Base-by-base conservation (phyloP, 2,329 filamentous ascomycete genomes). In the Alternaria solani region DNA sequence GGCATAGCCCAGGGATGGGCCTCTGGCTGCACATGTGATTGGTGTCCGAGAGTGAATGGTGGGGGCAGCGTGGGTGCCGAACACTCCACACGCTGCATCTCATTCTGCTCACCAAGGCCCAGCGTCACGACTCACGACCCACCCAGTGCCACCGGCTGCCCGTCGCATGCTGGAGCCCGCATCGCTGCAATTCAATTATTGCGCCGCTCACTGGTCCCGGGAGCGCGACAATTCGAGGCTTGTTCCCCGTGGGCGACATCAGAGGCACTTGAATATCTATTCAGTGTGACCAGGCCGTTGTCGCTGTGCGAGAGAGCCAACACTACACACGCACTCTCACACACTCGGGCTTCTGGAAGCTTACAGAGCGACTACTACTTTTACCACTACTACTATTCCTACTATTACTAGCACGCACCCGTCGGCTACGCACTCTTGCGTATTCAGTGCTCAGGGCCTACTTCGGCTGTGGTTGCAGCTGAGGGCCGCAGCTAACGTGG, bases 51-150 rank as follows among this genome's bases (percentile, higher is more conserved):
- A 32, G 58, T 41, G 51, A 30, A 42, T 42, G 53, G 64, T 67
- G 66, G 68, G 66, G 67, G 67, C 55, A 61, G 44, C 65, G 66
- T 68, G 67, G 68, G 65, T 55, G 63, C 67, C 65, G 65, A 64
- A 62, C 56, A 43, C 57, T 59, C 59, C 55, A 49, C 53, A 47
- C 47, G 25, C 48, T 51, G 51, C 64, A 64, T 61, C 64, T 63
- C 64, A 65, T 46, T 30, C 60, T 51, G 42, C 55, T 51, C 55
- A 30, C 42, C 51, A 55, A 41, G 41, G 44, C 55, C 55, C 55
- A 60, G 57, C 61, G 61, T 61, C 59, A 59, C 57, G 44, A 66
- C 59, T 62, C 62, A 59, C 65, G 63, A 64, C 65, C 66, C 65
- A 59, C 67, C 57, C 43, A 57, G 64, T 63, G 69, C 63, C 67